Percentiles rank a stretch among this genome's conserved stretches.
Evolutionary conservation across 1,284 basidiomycete genomes (phyloP).

Genomic region (Cutaneotrichosporon sp.): DNA sequence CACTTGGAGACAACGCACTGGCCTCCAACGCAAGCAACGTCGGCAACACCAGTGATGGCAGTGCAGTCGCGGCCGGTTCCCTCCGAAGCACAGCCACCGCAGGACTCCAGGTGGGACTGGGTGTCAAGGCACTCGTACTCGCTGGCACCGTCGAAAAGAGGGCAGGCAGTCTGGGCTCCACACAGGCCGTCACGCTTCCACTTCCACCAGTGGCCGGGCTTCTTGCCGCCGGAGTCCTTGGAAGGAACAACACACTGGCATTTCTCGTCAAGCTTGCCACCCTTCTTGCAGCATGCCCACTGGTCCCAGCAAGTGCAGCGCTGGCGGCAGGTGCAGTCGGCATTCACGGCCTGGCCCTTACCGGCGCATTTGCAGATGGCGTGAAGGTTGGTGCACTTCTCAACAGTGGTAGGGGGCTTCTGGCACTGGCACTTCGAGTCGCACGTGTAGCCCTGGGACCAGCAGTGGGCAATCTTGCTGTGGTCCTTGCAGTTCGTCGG

Average conservation of each 20-base stretch:
- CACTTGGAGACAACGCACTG: constrained; percentile 19
- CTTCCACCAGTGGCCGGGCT: constrained; percentile 2
- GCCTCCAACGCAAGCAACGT: constrained; percentile 18
- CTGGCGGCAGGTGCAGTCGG: constrained; percentile 16
- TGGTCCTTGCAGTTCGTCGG: constrained; percentile 1
- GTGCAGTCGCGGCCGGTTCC: constrained; percentile 64
- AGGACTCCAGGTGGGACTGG: constrained; percentile 38
- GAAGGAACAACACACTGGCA: constrained; percentile 18
- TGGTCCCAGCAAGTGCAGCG: constrained; percentile 11
- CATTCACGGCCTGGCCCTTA: constrained; percentile 7
- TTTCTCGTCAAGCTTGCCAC: constrained; percentile 11
- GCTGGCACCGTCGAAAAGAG: constrained; percentile 7
- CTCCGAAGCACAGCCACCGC: constrained; percentile 62
- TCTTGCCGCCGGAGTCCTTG: not conserved
- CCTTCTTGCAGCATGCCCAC: constrained; percentile 11
- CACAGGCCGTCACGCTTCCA: constrained; percentile 9
- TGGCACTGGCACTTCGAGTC: constrained; percentile 7
- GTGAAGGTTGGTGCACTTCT: constrained; percentile 12
- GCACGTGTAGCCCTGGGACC: constrained; percentile 6
- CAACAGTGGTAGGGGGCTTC: constrained; percentile 7
- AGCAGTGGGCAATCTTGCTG: constrained; percentile 10
- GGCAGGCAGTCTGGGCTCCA: constrained; percentile 13
- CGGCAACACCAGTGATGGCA: constrained; percentile 54
- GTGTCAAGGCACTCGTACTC: constrained; percentile 23
- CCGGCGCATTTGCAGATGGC: constrained; percentile 8